These are phyloP conservation scores for Cryphonectria carpinicola DNA, from an alignment of 2,329 filamentous ascomycete species.

Conservation along the genomic window DNA sequence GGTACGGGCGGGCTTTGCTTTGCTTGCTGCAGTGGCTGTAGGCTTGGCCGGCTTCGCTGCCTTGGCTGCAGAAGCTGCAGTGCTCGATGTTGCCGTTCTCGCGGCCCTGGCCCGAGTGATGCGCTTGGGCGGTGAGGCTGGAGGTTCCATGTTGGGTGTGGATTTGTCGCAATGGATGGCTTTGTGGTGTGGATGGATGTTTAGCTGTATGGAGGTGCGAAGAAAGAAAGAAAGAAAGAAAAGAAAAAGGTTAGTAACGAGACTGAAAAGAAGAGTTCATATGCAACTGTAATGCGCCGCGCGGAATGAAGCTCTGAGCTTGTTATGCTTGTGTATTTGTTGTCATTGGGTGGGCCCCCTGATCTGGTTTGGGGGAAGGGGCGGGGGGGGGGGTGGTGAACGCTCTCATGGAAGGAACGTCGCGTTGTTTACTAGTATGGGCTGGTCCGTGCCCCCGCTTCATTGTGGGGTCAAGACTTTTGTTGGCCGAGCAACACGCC, in stretches of 20 bases:
- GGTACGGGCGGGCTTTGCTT: slow-evolving; percentile 46
- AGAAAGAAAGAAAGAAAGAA: background rate
- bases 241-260: slow-evolving; percentile 8
- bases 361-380: background rate
- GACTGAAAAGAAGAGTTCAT: slow-evolving; percentile 18
- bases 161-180: background rate
- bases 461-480: background rate
- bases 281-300: slow-evolving; percentile 11
- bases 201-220: background rate
- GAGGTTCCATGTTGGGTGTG: slow-evolving; percentile 32
- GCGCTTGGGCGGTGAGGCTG: slow-evolving; percentile 35
- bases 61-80: slow-evolving; percentile 31
- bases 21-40: slow-evolving; percentile 51
- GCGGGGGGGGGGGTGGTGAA: background rate
- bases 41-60: slow-evolving; percentile 43
- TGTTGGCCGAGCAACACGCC: slow-evolving; percentile 1
- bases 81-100: slow-evolving; percentile 36
- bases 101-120: slow-evolving; percentile 46
- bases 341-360: background rate
- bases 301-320: slow-evolving; percentile 11
- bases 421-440: background rate
- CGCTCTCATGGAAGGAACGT: slow-evolving; percentile 15
- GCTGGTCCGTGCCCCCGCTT: background rate
- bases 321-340: slow-evolving; percentile 18
- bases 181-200: background rate